phyloP scores from a whole-genome alignment of 73 alveolate species.

The Breviolum minutum region DNA sequence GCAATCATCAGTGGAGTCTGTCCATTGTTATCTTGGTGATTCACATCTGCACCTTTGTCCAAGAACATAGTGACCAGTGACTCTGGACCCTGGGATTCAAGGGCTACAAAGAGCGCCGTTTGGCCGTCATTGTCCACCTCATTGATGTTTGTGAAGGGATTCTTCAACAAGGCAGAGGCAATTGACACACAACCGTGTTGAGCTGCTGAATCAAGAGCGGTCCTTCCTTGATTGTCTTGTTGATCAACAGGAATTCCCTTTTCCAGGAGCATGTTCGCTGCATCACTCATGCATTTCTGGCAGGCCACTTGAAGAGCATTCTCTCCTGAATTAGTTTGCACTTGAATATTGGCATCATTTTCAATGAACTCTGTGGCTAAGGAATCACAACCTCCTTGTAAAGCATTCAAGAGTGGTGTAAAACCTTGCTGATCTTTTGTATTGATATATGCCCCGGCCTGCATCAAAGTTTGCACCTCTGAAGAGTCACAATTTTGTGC shows the following conservation, averaged over 20 bases:
- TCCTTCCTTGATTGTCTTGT: neutral
- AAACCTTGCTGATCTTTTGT: neutral
- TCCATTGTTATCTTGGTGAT: constrained; percentile 17
- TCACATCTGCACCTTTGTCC: constrained; percentile 41
- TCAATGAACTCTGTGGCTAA: neutral
- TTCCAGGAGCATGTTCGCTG: neutral
- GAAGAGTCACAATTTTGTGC: neutral
- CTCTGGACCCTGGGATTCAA: neutral
- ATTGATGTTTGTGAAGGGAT: constrained; percentile 21
- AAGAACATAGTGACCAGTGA: neutral
- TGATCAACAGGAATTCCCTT: constrained; percentile 34
- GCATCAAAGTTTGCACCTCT: neutral
- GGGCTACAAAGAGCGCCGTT: constrained; percentile 7
- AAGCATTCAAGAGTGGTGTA: constrained; percentile 18
- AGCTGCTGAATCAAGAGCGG: constrained; percentile 19
- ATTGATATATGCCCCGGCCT: constrained; percentile 29
- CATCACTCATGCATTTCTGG: neutral
- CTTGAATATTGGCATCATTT: neutral
- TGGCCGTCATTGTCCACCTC: constrained; percentile 9
- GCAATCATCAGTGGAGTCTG: constrained; percentile 36
- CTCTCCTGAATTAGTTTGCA: neutral
- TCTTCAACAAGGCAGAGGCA: neutral
- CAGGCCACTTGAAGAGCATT: constrained; percentile 39
- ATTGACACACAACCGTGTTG: neutral
- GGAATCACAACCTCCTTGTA: neutral